Evolutionary conservation across 176 grass and related monocot genomes (phyloP).

Genomic region (Raddia guianensis): DNA sequence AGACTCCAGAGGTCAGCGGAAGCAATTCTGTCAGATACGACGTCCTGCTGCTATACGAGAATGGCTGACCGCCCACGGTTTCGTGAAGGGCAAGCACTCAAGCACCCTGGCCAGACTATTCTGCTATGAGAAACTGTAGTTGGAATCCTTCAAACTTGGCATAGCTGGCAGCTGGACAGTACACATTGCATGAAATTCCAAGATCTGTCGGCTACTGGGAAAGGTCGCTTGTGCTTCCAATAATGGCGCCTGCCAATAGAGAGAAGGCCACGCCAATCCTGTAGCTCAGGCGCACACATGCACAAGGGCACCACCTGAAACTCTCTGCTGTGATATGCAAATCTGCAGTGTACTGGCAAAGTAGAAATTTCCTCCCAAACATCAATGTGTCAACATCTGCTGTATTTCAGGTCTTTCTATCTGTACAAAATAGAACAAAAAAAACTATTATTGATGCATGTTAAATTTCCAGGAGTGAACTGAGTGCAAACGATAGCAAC

Average conservation of each 20-base stretch:
- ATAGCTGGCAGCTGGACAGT: conserved; percentile 31
- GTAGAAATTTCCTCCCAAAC: background rate
- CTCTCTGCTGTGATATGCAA: background rate
- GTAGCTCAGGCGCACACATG: background rate
- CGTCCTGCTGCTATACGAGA: background rate
- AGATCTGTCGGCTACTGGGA: conserved; percentile 19
- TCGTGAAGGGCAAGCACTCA: conserved; percentile 27
- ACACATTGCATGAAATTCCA: background rate
- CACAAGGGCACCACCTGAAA: background rate
- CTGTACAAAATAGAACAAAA: conserved; percentile 9
- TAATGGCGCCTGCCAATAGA: conserved; percentile 11
- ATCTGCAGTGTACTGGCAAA: background rate
- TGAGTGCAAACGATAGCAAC: background rate
- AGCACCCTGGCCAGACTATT: background rate
- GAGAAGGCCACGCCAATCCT: conserved; percentile 14
- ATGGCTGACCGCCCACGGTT: conserved; percentile 33
- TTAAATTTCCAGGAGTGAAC: background rate
- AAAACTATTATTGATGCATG: background rate
- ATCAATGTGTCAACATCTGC: background rate
- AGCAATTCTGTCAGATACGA: conserved; percentile 15
- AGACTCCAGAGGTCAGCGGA: background rate
- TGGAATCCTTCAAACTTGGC: background rate
- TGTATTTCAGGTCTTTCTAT: background rate
- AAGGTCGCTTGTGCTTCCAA: conserved; percentile 4
- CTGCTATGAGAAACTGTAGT: background rate